Evolutionary conservation across 257 asterid genomes (phyloP).

Genomic region (Osmanthus fragrans): DNA sequence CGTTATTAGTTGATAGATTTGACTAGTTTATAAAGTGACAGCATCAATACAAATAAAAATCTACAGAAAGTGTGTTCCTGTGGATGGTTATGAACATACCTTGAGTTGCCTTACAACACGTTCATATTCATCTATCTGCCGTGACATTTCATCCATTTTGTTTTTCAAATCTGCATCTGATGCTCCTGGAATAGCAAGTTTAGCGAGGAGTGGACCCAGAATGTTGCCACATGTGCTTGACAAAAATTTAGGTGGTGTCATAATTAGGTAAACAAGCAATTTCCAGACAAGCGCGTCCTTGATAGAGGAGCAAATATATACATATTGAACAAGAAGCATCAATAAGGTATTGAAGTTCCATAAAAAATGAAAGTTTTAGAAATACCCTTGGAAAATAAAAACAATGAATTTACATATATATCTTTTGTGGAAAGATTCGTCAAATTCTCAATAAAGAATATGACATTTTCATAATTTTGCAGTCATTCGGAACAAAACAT

Average conservation of each 20-base stretch:
- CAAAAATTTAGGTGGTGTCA: slow-evolving; percentile 8
- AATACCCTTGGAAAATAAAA: not conserved
- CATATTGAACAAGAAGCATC: not conserved
- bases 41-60: not conserved
- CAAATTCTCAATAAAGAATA: not conserved
- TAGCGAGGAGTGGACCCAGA: slow-evolving; percentile 47
- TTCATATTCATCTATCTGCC: slow-evolving; percentile 59
- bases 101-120: slow-evolving; percentile 59
- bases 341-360: not conserved
- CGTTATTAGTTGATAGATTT: not conserved
- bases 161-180: slow-evolving; percentile 47
- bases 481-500: not conserved
- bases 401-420: not conserved
- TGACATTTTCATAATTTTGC: not conserved
- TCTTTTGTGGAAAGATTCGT: not conserved
- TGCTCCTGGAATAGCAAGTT: slow-evolving; percentile 41
- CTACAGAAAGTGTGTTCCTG: not conserved
- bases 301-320: not conserved
- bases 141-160: slow-evolving; percentile 49
- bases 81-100: slow-evolving; percentile 39
- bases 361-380: not conserved
- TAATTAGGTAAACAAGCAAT: slow-evolving; percentile 13
- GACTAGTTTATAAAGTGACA: not conserved
- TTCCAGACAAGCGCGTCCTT: not conserved
- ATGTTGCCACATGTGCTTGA: slow-evolving; percentile 51